These are phyloP conservation scores for Fusarium hostae DNA, from an alignment of 2,329 filamentous ascomycete genomes.

Conservation along the genomic window DNA sequence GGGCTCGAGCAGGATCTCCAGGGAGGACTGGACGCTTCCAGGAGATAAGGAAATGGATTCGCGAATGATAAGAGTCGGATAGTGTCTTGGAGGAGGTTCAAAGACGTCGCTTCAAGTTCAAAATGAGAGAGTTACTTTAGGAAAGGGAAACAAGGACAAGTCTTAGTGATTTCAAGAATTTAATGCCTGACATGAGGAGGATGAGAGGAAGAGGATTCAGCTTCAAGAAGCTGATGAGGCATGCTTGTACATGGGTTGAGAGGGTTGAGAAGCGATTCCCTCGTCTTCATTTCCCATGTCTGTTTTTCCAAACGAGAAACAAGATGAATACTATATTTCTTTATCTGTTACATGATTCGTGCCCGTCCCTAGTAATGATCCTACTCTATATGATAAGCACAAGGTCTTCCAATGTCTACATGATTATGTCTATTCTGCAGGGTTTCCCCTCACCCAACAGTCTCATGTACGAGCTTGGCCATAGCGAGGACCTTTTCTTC, in stretches of 20 bases:
- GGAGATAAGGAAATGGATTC: constrained; percentile 46
- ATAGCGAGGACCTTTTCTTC: constrained; percentile 55
- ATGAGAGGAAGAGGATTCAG: neutral
- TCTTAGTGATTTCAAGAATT: constrained; percentile 22
- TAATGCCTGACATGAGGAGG: constrained; percentile 27
- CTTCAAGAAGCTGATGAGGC: neutral
- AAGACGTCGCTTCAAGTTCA: constrained; percentile 3
- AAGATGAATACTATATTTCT: constrained; percentile 42
- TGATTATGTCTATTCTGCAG: neutral
- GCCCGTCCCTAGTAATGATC: neutral
- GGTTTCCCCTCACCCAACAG: neutral
- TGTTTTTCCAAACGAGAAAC: constrained; percentile 38
- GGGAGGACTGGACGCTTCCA: constrained; percentile 54
- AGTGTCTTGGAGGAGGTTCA: constrained; percentile 8
- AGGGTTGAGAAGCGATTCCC: constrained; percentile 16
- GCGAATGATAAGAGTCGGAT: neutral
- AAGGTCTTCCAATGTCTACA: neutral
- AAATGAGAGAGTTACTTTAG: constrained; percentile 12
- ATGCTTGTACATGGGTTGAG: constrained; percentile 16
- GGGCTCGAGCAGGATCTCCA: constrained; percentile 68
- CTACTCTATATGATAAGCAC: neutral
- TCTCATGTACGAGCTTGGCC: constrained; percentile 11
- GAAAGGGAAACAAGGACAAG: constrained; percentile 3
- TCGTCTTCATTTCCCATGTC: constrained; percentile 24
- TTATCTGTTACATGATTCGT: constrained; percentile 21